These are phyloP conservation scores for Aurantiochytrium sp. DNA, from an alignment of 108 stramenopile genomes.

Conservation along the genomic window DNA sequence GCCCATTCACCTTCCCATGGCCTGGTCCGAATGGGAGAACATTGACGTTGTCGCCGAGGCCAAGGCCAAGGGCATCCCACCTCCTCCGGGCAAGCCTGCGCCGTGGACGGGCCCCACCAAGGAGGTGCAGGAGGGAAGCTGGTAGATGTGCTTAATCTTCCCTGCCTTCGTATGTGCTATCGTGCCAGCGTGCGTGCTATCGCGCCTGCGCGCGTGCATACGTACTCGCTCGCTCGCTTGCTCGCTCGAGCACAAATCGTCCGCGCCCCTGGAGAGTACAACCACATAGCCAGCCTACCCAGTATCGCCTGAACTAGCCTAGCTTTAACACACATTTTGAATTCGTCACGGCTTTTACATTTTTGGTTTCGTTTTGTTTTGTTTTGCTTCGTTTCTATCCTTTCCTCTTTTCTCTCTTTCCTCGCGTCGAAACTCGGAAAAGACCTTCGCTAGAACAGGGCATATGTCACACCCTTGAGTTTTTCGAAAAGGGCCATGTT, in stretches of 20 bases:
- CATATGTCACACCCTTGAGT: constrained; percentile 20
- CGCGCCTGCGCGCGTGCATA: too few species aligned
- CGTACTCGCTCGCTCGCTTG: too few species aligned
- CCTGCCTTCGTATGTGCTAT: too few species aligned
- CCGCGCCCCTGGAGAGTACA: too few species aligned
- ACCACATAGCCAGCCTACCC: too few species aligned
- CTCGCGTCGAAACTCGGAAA: neutral
- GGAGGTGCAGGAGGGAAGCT: neutral
- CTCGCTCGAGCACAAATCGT: too few species aligned
- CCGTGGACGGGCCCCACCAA: neutral
- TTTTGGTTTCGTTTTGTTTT: neutral
- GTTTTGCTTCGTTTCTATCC: neutral
- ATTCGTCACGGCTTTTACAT: neutral
- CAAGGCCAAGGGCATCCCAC: neutral
- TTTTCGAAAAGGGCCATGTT: constrained; percentile 87
- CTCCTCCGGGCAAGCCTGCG: constrained; percentile 7
- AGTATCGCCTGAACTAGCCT: too few species aligned
- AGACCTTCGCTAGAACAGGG: neutral
- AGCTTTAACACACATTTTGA: neutral
- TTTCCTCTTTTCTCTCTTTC: neutral
- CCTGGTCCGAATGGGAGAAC: neutral
- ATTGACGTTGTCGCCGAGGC: neutral
- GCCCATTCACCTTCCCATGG: neutral
- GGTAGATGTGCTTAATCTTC: neutral
- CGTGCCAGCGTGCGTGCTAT: too few species aligned